Evolutionary conservation across 768 basidiomycete genomes (phyloP), one percentile per base, ranked within the genome.

Genomic region (Tylopilus plumbeoviolaceoides): DNA sequence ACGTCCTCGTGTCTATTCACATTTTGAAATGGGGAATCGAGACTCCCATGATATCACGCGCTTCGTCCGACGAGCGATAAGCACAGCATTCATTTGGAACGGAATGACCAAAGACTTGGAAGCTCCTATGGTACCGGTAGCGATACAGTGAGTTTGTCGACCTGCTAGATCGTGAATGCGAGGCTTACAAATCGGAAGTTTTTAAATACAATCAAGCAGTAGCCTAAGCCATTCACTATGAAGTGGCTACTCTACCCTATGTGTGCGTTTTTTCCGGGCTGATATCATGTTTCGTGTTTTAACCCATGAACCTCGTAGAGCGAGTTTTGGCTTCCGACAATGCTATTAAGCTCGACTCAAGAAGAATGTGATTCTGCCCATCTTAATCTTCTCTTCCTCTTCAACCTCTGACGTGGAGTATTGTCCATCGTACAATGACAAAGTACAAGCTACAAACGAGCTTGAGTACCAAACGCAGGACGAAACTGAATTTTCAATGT

Each of bases 331-430:
- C 31, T 25, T 36, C 35, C 3, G 17, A 25, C 23, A 25, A 43
- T n/a, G 7, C 40, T n/a, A 5, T 4, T 17, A 21, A 8, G 25
- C 23, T 49, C 30, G 12, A 33, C n/a, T 27, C 17, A 36, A 9
- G n/a, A 17, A 30, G 20, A 60, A 57, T n/a, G 39, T 57, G 28
- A 53, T 50, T 28, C 36, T 20, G 6, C 55, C 54, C 14, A 60
- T 57, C 7, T 21, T 4, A 18, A 57, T 4, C 23, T n/a, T 39
- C 7, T 15, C 36, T 21, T 44, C 41, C 9, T 12, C 41, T 27
- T 47, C 41, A 17, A 43, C 41, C 3, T 47, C 42, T 7, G 4
- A 25, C 20, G 44, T 5, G 10, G 30, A 38, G 7, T 46, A 23
- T 17, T 40, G 5, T 18, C 48, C 59, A 21, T 57, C 48, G 30